Percentiles rank a stretch among this genome's conserved stretches.
Evolutionary conservation across 768 basidiomycete genomes (phyloP).

Genomic region (Erythrobasidium yunnanense): DNA sequence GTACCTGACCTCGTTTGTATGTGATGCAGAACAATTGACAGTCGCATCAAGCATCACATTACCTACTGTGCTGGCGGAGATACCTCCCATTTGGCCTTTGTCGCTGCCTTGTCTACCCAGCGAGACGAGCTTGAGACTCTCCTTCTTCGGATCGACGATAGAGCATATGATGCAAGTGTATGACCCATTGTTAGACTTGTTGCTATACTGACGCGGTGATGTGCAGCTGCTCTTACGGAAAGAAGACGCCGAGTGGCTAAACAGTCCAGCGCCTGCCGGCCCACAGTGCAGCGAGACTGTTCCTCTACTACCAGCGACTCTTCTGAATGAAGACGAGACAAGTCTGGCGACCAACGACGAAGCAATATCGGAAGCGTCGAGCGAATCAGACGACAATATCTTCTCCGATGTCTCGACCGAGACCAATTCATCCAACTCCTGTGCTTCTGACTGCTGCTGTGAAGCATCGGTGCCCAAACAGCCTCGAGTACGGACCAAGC

Average conservation of each 20-base stretch:
- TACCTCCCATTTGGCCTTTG: slow-evolving; percentile 13
- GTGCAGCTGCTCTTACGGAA: slow-evolving; percentile 2
- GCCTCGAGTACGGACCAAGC: not conserved
- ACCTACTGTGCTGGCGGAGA: slow-evolving; percentile 16
- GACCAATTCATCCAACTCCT: slow-evolving; percentile 7
- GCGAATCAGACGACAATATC: not conserved
- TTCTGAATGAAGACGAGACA: not conserved
- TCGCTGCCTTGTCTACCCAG: not conserved
- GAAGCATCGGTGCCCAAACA: not conserved
- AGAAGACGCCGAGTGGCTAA: slow-evolving; percentile 14
- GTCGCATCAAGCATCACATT: slow-evolving; percentile 13
- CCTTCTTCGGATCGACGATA: slow-evolving; percentile 1
- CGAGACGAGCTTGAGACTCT: not conserved
- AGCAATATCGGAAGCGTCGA: not conserved
- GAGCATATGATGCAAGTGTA: slow-evolving; percentile 1
- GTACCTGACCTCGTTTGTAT: too few relatives aligned
- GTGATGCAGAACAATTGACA: not conserved
- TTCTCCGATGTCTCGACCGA: slow-evolving; percentile 13
- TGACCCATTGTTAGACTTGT: too few relatives aligned
- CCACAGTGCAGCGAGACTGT: not conserved
- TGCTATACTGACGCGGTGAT: not conserved
- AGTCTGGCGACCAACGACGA: not conserved
- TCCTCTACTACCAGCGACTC: not conserved
- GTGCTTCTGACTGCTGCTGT: slow-evolving; percentile 12
- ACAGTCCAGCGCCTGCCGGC: not conserved